Evolutionary conservation across 2,329 filamentous ascomycete genomes (phyloP).

Genomic region (Cercospora zeae-maydis): DNA sequence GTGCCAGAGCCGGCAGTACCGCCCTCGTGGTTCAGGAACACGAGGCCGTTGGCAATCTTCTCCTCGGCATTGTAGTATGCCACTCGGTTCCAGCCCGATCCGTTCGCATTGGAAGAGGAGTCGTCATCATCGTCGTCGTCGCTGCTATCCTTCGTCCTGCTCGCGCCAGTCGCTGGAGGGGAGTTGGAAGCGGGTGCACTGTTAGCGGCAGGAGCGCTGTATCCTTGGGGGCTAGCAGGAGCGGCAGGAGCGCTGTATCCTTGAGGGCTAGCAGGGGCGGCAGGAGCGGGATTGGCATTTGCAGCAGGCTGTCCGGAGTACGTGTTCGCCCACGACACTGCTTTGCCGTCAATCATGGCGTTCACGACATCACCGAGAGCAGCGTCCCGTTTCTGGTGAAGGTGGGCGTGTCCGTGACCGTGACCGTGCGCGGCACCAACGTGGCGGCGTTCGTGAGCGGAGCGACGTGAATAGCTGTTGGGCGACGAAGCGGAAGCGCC

Average conservation of each 20-base stretch:
- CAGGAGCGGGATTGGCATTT: conserved; percentile 32
- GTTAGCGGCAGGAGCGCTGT: conserved; percentile 21
- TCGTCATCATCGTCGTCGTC: conserved; percentile 22
- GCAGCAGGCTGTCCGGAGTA: conserved; percentile 42
- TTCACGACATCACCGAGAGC: conserved; percentile 50
- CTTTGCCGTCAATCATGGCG: conserved; percentile 57
- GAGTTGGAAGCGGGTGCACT: conserved; percentile 9
- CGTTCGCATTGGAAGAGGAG: conserved; percentile 12
- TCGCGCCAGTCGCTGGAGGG: conserved; percentile 16
- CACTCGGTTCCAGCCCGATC: conserved; percentile 34
- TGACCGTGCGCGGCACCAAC: conserved; percentile 34
- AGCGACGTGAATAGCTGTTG: conserved; percentile 6
- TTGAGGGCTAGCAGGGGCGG: conserved; percentile 41
- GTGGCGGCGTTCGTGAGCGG: conserved; percentile 33
- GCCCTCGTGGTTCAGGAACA: conserved; percentile 58
- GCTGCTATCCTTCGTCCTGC: conserved; percentile 14
- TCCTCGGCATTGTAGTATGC: conserved; percentile 38
- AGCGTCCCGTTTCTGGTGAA: conserved; percentile 43
- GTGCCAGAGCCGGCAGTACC: conserved; percentile 52
- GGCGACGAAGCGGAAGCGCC: conserved; percentile 30
- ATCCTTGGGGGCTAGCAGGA: conserved; percentile 41
- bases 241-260: conserved; percentile 16
- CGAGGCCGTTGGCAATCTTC: conserved; percentile 50
- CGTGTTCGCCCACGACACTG: conserved; percentile 58
- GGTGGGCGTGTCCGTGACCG: conserved; percentile 46